Evolutionary conservation across 2,329 filamentous ascomycete genomes (phyloP).

Genomic region (Arachnomyces sp.): DNA sequence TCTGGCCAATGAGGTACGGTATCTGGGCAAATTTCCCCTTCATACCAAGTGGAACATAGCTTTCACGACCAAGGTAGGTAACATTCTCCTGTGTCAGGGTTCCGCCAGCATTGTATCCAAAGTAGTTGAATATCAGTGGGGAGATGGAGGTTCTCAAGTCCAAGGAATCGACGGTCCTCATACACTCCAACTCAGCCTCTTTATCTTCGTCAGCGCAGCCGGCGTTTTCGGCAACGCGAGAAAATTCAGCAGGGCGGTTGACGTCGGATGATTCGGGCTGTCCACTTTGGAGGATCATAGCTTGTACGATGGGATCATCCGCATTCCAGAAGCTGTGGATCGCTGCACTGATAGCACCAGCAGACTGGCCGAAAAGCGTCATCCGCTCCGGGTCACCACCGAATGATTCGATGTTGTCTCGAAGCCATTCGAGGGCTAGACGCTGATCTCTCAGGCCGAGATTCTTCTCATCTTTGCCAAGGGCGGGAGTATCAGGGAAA

Average conservation of each 20-base stretch:
- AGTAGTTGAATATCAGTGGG: too few relatives aligned
- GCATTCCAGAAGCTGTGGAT: slow-evolving; percentile 23
- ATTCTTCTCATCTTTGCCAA: slow-evolving; percentile 27
- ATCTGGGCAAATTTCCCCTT: slow-evolving; percentile 32
- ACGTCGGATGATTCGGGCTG: too few relatives aligned
- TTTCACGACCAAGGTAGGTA: too few relatives aligned
- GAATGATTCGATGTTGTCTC: slow-evolving; percentile 21
- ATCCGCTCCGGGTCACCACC: slow-evolving; percentile 25
- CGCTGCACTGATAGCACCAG: slow-evolving; percentile 19
- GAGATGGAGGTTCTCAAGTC: too few relatives aligned
- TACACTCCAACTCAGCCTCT: too few relatives aligned
- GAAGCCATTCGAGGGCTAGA: slow-evolving; percentile 26
- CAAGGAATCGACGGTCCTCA: too few relatives aligned
- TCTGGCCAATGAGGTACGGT: slow-evolving; percentile 39
- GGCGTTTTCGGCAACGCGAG: too few relatives aligned
- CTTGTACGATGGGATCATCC: slow-evolving; percentile 29
- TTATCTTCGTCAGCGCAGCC: too few relatives aligned
- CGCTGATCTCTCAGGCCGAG: slow-evolving; percentile 30
- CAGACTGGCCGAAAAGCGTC: slow-evolving; percentile 32
- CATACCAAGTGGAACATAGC: slow-evolving; percentile 26
- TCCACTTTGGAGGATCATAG: slow-evolving; percentile 24
- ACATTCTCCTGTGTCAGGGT: too few relatives aligned
- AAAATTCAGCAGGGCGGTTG: too few relatives aligned
- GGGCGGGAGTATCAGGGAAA: slow-evolving; percentile 28
- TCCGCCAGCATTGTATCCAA: too few relatives aligned